A percentile compares a stretch with the other conserved stretches of the same genome.
These are phyloP conservation scores for Neurospora intermedia DNA, from an alignment of 495 filamentous ascomycete species.

Conservation along the genomic window DNA sequence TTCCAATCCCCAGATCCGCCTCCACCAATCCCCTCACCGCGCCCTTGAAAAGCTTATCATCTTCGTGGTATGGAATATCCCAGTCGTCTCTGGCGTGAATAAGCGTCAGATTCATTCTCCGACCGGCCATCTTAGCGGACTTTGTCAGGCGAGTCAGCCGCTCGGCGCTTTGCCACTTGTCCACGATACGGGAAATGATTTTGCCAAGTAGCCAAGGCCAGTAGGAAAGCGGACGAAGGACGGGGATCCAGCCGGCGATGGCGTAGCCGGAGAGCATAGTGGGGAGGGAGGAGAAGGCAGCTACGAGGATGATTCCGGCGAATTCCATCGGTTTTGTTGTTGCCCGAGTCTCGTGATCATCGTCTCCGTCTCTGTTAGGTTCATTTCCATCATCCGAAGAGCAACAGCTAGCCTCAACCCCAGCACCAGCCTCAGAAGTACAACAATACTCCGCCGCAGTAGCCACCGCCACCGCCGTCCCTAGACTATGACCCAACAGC, in stretches of 20 bases:
- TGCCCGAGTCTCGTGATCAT: too few relatives aligned
- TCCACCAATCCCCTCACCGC: slow-evolving; percentile 42
- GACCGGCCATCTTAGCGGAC: slow-evolving; percentile 30
- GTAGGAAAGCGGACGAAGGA: slow-evolving; percentile 57
- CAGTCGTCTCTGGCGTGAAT: slow-evolving; percentile 66
- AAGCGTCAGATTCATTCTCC: slow-evolving; percentile 52
- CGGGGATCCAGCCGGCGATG: slow-evolving; percentile 63
- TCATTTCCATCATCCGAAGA: too few relatives aligned
- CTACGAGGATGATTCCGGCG: slow-evolving; percentile 64
- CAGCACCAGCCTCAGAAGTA: not conserved
- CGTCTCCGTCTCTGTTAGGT: too few relatives aligned
- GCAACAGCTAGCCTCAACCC: too few relatives aligned
- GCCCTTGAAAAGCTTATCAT: slow-evolving; percentile 42
- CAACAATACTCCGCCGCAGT: slow-evolving; percentile 58
- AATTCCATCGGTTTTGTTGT: slow-evolving; percentile 42
- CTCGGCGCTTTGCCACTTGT: slow-evolving; percentile 41
- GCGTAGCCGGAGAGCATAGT: slow-evolving; percentile 53
- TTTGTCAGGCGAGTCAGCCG: slow-evolving; percentile 33
- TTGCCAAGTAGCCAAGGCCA: slow-evolving; percentile 33
- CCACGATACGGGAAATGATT: slow-evolving; percentile 33
- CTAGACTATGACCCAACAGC: slow-evolving; percentile 79
- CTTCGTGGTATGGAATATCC: slow-evolving; percentile 61
- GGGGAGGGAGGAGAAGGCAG: slow-evolving; percentile 66
- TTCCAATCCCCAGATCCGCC: slow-evolving; percentile 1
- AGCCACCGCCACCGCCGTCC: slow-evolving; percentile 70